Evolutionary conservation across 1,284 basidiomycete species (phyloP).

Genomic region (Puccinia brachypodii): DNA sequence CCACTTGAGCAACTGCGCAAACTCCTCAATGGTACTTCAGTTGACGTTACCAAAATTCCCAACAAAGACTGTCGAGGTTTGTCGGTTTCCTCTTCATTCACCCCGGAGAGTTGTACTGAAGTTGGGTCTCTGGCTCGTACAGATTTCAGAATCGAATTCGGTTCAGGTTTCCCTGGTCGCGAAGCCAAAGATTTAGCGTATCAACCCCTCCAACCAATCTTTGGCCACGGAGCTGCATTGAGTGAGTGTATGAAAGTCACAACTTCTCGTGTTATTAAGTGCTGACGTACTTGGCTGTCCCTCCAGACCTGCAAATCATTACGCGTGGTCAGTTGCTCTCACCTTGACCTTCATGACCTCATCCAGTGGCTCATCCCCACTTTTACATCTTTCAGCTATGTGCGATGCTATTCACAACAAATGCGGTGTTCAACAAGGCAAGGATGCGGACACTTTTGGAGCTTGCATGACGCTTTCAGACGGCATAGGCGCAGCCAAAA

Average conservation of each 20-base stretch:
- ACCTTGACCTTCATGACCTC: background rate
- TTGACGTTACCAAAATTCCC: background rate
- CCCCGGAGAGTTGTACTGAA: background rate
- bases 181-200: slow-evolving; percentile 1
- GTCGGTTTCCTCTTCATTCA: background rate
- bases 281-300: background rate
- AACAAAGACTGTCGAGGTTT: background rate
- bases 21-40: no score
- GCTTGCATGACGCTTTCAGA: background rate
- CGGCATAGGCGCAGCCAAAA: background rate
- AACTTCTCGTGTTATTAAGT: background rate
- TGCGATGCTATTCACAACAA: slow-evolving; percentile 25
- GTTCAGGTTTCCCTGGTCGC: slow-evolving; percentile 16
- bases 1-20: background rate
- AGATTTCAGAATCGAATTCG: slow-evolving; percentile 38
- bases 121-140: background rate
- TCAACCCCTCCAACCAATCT: background rate
- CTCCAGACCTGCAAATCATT: slow-evolving; percentile 17
- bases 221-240: slow-evolving; percentile 3
- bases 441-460: background rate
- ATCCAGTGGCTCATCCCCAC: background rate
- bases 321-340: background rate
- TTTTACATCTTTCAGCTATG: slow-evolving; percentile 3
- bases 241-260: background rate
- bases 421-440: background rate